Percentiles rank a stretch among this genome's conserved stretches.
phyloP scores from a whole-genome alignment of 352 stramenopile species.

The Plasmopara muralis region DNA sequence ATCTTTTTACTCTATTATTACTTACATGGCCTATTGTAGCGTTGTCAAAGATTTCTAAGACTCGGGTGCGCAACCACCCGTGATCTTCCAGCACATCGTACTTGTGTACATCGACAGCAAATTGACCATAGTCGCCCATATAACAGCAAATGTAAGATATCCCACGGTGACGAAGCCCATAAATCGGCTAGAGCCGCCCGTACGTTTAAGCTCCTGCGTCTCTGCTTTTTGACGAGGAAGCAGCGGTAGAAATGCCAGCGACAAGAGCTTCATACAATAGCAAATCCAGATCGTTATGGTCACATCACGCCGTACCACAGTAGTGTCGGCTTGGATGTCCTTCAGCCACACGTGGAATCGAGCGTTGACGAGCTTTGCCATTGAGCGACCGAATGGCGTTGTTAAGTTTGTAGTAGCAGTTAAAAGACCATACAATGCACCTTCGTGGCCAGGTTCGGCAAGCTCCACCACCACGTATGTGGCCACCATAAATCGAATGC shows the following conservation, averaged over 20 bases:
- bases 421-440: constrained; percentile 41
- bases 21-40: too few species aligned
- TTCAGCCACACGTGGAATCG: constrained; percentile 41
- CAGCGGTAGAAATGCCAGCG: constrained; percentile 36
- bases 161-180: constrained; percentile 26
- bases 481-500: constrained; percentile 46
- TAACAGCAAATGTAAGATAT: constrained; percentile 24
- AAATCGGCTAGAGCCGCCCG: constrained; percentile 27
- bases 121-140: constrained; percentile 34
- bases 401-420: constrained; percentile 43
- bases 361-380: constrained; percentile 42
- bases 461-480: constrained; percentile 56
- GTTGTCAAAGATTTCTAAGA: too few species aligned
- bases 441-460: constrained; percentile 37
- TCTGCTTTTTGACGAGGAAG: constrained; percentile 37
- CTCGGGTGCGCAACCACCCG: constrained; percentile 25
- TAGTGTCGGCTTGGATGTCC: constrained; percentile 38
- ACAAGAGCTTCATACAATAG: constrained; percentile 46
- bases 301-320: constrained; percentile 41
- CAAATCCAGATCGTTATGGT: constrained; percentile 49
- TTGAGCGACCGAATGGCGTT: constrained; percentile 30
- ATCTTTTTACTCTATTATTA: too few species aligned
- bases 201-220: constrained; percentile 34
- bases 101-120: constrained; percentile 37
- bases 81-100: constrained; percentile 48